Conservation (phyloP, 345 rosid species). For the Eucalyptus marginata region DNA sequence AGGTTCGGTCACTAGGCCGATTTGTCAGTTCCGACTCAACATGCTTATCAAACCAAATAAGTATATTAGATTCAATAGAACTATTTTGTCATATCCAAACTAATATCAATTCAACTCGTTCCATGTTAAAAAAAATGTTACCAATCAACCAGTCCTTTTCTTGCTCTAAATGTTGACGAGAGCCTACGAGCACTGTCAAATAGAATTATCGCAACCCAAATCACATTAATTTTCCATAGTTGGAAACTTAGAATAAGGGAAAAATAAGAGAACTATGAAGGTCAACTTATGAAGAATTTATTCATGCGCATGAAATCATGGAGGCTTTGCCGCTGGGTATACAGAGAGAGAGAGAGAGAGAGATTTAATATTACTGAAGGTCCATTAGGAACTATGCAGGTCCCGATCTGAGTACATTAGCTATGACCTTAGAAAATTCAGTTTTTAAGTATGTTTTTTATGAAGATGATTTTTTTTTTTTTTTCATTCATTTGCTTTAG, state of each 20-base stretch:
- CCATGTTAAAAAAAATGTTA: background rate
- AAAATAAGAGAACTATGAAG: background rate
- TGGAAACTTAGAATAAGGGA: background rate
- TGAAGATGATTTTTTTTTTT: background rate
- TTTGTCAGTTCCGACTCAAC: no score
- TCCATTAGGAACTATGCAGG: background rate
- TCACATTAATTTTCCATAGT: background rate
- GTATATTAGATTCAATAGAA: background rate
- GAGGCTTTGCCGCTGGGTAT: background rate
- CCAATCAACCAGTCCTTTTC: background rate
- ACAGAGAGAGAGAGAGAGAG: no score
- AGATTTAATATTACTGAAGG: background rate
- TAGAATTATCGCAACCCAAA: background rate
- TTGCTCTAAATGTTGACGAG: background rate
- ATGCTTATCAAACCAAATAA: no score
- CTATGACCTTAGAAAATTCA: background rate
- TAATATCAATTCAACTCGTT: background rate
- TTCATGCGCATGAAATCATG: background rate
- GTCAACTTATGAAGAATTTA: background rate
- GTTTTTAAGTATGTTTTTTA: background rate
- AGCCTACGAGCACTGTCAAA: background rate
- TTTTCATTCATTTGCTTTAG: no score
- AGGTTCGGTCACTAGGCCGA: no score
- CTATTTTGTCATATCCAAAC: background rate
- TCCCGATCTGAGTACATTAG: background rate